Evolutionary conservation across 2,329 filamentous ascomycete genomes (phyloP), one percentile per base, ranked within the genome.

Genomic region (Aspergillus ochraceoroseus): DNA sequence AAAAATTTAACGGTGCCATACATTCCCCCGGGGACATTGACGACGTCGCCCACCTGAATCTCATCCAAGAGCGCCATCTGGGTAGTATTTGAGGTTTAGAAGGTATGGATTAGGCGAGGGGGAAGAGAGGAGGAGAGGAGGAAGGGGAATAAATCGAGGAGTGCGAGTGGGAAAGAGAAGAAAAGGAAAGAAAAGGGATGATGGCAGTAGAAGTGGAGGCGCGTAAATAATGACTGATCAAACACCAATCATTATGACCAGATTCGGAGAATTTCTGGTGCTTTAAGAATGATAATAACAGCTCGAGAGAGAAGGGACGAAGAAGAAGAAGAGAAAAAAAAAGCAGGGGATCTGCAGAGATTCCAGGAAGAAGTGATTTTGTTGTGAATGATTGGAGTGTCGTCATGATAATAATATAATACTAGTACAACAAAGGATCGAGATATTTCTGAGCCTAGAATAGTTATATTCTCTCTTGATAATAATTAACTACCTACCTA

Each of bases 11-110:
- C 82, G 2, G 80, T 84, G 33, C 92, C 92, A 52, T 83, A 73
- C 88, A 98, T 95, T 62, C 83, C 87, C 28, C 92, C 92, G 1
- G 90, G 89, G 32, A 95, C 90, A 53, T 95, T 89, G 47, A 95
- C 90, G 22, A 74, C 64, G 61, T 95, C 90, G 51, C 90, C 90
- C 27, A 92, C 74, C 49, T 80, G 75, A 46, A 94, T 70, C 29
- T 79, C 74, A 44, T 67, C 65, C 40, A 56, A 47, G 34, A 59
- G 53, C 39, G 61, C 61, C 64, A 67, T 68, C 15, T n/a, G n/a
- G n/a, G n/a, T n/a, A n/a, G n/a, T 17, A 9, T 9, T 13, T 35
- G 30, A 22, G 32, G 13, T 15, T 36, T 23, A 19, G 25, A 36
- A 26, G n/a, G n/a, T 32, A n/a, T 32, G 36, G 22, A 22, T 28